Base-by-base conservation (phyloP, 2,329 filamentous ascomycete species). In the Xylaria polymorpha region DNA sequence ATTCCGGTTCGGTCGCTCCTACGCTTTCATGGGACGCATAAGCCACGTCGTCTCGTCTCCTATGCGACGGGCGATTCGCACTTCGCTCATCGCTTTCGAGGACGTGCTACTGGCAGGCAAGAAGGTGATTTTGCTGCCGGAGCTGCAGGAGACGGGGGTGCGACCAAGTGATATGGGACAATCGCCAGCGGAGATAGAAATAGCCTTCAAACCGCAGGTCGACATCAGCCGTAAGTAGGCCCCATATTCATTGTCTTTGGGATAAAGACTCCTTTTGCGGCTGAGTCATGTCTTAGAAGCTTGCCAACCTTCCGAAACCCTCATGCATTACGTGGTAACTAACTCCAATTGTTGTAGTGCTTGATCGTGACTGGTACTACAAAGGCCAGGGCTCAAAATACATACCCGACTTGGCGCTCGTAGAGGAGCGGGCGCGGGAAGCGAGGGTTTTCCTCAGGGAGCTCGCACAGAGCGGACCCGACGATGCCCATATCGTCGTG, bases 21-120 rank as follows among this genome's bases (percentile, higher is more conserved):
- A 94, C 78, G 87, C 90, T 8, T 80, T 87, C 79, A 89, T 90
- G 77, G 79, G 82, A 64, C 79, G 83, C 22, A 82, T 95, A 74
- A 89, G 90, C 20, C 85, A 91, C 73, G 84, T 97, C 44, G 85
- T 94, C 25, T 88, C 92, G 51, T 96, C 92, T 0, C 94, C 94
- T 5, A 85, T 97, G 75, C 89, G 89, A 59, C 89, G 94, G 69
- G 94, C 93, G 4, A 85, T 97, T 59, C 88, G 92, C 80, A 97
- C 94, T 1, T 89, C 91, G 18, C 83, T 93, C 20, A 80, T 89
- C 62, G 86, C 87, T 56, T 95, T 97, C 80, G 85, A 84, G 41
- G 82, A 87, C 0, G 82, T 82, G 0, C 82, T 88, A 58, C 72
- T 82, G 15, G 62, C 68, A 1, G 77, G 78, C 8, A 76, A 78